These are phyloP conservation scores for Penicillium italicum DNA, from an alignment of 2,329 filamentous ascomycete genomes.

Conservation along the genomic window DNA sequence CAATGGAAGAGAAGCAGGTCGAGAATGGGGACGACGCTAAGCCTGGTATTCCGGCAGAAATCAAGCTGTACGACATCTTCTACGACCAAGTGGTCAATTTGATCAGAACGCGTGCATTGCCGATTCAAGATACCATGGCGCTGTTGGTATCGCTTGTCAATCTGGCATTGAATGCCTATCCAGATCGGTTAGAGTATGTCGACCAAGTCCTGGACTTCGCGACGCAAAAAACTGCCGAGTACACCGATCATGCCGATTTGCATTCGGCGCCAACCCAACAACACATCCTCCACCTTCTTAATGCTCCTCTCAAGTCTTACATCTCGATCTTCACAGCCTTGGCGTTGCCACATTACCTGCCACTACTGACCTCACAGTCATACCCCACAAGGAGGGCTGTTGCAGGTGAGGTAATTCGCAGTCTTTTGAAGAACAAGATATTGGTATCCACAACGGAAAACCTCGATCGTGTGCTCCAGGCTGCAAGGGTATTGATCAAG, in stretches of 20 bases:
- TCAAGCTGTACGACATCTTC: constrained; percentile 95
- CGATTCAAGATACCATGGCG: constrained; percentile 92
- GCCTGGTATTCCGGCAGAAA: constrained; percentile 52
- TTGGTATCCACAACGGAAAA: constrained; percentile 73
- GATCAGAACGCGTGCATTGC: constrained; percentile 83
- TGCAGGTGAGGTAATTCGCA: constrained; percentile 80
- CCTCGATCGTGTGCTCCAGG: constrained; percentile 81
- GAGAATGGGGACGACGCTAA: constrained; percentile 37
- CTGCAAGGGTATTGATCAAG: constrained; percentile 86
- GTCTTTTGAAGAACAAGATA: constrained; percentile 76
- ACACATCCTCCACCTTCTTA: constrained; percentile 83
- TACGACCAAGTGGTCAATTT: constrained; percentile 93
- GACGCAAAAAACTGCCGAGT: constrained; percentile 78
- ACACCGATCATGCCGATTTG: constrained; percentile 90
- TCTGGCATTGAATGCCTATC: constrained; percentile 92
- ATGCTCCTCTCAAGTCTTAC: constrained; percentile 85
- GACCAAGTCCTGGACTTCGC: constrained; percentile 91
- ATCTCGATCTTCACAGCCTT: constrained; percentile 94
- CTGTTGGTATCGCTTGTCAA: constrained; percentile 91
- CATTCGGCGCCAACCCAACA: constrained; percentile 85
- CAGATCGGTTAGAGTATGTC: constrained; percentile 86
- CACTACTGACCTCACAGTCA: constrained; percentile 83
- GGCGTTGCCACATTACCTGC: constrained; percentile 85
- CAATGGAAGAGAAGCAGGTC: constrained; percentile 31
- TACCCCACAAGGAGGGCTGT: constrained; percentile 89